A percentile compares a stretch with the other conserved stretches of the same genome.
Conservation (phyloP, 306 rosid species). For the Glycyrrhiza uralensis region DNA sequence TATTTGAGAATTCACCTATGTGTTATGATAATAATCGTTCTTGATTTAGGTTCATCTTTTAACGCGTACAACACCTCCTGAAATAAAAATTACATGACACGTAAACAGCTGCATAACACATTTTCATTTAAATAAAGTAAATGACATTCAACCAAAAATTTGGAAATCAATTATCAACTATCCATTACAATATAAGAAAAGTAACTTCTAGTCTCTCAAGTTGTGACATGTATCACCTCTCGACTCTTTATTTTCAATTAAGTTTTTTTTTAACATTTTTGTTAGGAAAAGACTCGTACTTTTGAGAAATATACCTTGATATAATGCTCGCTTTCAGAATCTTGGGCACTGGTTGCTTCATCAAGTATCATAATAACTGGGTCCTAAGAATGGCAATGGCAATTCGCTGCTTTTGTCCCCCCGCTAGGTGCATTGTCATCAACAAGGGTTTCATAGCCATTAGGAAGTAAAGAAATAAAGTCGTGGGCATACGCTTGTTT, state of each 20-base stretch:
- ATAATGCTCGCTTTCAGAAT: conserved; percentile 83
- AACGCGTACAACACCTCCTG: conserved; percentile 70
- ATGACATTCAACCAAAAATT: not conserved
- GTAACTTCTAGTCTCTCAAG: too few relatives aligned
- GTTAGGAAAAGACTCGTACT: too few relatives aligned
- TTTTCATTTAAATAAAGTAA: not conserved
- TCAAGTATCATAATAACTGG: conserved; percentile 81
- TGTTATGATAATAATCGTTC: conserved; percentile 70
- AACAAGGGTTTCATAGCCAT: conserved; percentile 76
- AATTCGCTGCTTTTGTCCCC: conserved; percentile 90
- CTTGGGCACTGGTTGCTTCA: conserved; percentile 89
- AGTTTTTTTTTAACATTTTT: too few relatives aligned
- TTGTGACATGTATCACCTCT: too few relatives aligned
- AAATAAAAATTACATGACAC: conserved; percentile 19
- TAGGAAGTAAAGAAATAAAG: conserved; percentile 67
- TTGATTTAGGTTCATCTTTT: conserved; percentile 49
- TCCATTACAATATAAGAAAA: too few relatives aligned
- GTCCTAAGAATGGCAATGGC: conserved; percentile 87
- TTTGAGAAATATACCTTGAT: conserved; percentile 55
- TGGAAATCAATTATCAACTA: too few relatives aligned
- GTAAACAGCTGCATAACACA: conserved; percentile 5
- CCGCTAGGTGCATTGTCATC: conserved; percentile 85
- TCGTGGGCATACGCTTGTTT: conserved; percentile 85
- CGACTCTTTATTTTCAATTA: too few relatives aligned
- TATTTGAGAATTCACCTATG: conserved; percentile 52